phyloP scores from a whole-genome alignment of 176 grass and related monocot species.

The Metroxylon sagu region DNA sequence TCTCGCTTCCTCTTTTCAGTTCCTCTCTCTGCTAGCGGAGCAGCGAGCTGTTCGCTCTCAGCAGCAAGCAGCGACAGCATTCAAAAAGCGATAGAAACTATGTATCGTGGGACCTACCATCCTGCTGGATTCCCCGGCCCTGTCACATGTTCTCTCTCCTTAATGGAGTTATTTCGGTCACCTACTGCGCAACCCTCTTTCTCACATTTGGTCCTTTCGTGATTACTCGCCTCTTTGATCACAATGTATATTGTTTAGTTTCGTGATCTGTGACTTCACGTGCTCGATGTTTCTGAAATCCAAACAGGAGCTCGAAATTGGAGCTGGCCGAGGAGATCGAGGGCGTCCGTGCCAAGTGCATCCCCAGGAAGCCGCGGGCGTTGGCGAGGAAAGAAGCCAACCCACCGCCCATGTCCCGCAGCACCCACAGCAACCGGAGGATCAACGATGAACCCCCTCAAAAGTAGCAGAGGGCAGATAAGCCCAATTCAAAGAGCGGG shows the following conservation, averaged over 20 bases:
- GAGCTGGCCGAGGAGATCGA: constrained; percentile 26
- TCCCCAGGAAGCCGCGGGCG: constrained; percentile 22
- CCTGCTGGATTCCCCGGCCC: too few species aligned
- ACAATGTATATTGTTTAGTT: not conserved
- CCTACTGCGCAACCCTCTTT: too few species aligned
- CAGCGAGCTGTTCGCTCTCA: too few species aligned
- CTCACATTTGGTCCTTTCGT: too few species aligned
- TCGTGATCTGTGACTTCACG: constrained; percentile 2
- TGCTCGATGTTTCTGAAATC: not conserved
- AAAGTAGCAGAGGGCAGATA: not conserved
- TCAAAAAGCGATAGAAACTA: too few species aligned
- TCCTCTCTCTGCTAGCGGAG: too few species aligned
- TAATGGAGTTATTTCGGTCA: too few species aligned
- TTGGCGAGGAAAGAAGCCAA: constrained; percentile 5
- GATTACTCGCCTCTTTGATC: not conserved
- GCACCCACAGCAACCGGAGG: constrained; percentile 28
- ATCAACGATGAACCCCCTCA: constrained; percentile 13
- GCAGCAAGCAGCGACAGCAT: too few species aligned
- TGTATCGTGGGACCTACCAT: too few species aligned
- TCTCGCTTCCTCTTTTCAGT: too few species aligned
- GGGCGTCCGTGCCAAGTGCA: constrained; percentile 28
- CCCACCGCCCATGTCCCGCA: constrained; percentile 12
- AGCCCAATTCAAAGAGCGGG: too few species aligned
- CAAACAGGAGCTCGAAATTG: constrained; percentile 25
- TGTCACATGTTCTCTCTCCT: too few species aligned